Evolutionary conservation across 2,329 filamentous ascomycete genomes (phyloP).

Genomic region (Whalleya microplaca): DNA sequence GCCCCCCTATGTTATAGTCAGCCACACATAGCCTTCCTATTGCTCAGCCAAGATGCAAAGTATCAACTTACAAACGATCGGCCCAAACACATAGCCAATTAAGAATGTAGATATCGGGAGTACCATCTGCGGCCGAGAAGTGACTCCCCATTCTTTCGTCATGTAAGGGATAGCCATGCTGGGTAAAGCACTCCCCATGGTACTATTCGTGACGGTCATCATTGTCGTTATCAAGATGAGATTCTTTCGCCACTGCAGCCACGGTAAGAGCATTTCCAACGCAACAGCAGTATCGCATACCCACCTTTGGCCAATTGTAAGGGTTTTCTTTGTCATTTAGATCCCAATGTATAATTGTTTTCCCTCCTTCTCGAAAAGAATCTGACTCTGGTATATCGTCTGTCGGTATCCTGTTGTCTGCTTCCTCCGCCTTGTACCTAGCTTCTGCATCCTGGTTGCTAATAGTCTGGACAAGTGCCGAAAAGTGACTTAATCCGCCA

Average conservation of each 20-base stretch:
- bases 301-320: constrained; percentile 53
- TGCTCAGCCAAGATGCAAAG: background rate
- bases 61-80: constrained; percentile 31
- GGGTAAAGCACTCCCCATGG: constrained; percentile 67
- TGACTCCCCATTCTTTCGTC: constrained; percentile 58
- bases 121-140: constrained; percentile 48
- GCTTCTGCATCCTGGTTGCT: constrained; percentile 47
- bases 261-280: constrained; percentile 10
- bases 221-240: constrained; percentile 59
- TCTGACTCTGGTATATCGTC: constrained; percentile 13
- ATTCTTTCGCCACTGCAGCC: constrained; percentile 54
- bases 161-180: constrained; percentile 66
- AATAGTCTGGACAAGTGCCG: constrained; percentile 32
- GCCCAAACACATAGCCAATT: constrained; percentile 64
- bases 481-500: constrained; percentile 20
- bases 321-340: constrained; percentile 55
- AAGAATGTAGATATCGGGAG: constrained; percentile 67
- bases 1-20: constrained; percentile 52
- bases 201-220: constrained; percentile 67
- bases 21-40: background rate
- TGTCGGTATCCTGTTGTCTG: constrained; percentile 38
- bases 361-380: constrained; percentile 29
- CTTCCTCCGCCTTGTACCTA: constrained; percentile 47
- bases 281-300: constrained; percentile 7
- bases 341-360: constrained; percentile 49